Base-by-base conservation (phyloP, 2,329 filamentous ascomycete species). In the Nannizziopsis barbatae region DNA sequence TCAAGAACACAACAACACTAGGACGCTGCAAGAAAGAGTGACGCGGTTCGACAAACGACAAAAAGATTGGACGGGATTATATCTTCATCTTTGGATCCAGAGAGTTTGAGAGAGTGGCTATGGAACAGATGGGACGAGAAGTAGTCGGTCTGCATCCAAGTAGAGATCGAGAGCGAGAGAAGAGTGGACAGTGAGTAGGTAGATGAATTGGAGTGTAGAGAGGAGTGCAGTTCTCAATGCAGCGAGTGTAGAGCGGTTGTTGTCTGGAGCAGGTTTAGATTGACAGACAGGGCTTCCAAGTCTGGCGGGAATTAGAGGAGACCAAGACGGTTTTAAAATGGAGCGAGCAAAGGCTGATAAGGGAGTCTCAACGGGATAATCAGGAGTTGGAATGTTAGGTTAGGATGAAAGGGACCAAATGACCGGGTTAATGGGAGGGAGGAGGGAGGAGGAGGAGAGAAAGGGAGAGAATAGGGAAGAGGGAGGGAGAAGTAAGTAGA, bases 401-500 rank as follows among this genome's bases (percentile, higher is more conserved):
- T 42, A 49, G 51, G 47, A 40, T 53, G 40, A 52, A 53, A 44
- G 50, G 59, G 49, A 47, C 51, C 12, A 15, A 17, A 27, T 18
- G 14, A 27, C 22, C 7, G 10, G 35, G 45, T 44, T 50, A 49
- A 46, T 53, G 51, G 42, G 44, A 46, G 42, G 37, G 53, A 12
- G 41, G 37, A 33, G 9, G 15, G 49, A 53, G 54, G 50, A 55
- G 57, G 55, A 54, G 55, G 56, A 57, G 54, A 52, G 54, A 54
- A 49, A 55, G 55, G 33, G 54, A 49, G 55, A 52, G 53, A 50
- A 51, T 50, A 55, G 55, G 50, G 53, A 57, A 57, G 55, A 57
- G 57, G 55, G 56, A 58, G 55, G 54, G 11, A 58, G 55, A 53
- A 56, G 38, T 58, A 53, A 57, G 55, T 55, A n/a, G n/a, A n/a